Evolutionary conservation across 1,284 basidiomycete genomes (phyloP).

Genomic region (Naganishia cerealis): DNA sequence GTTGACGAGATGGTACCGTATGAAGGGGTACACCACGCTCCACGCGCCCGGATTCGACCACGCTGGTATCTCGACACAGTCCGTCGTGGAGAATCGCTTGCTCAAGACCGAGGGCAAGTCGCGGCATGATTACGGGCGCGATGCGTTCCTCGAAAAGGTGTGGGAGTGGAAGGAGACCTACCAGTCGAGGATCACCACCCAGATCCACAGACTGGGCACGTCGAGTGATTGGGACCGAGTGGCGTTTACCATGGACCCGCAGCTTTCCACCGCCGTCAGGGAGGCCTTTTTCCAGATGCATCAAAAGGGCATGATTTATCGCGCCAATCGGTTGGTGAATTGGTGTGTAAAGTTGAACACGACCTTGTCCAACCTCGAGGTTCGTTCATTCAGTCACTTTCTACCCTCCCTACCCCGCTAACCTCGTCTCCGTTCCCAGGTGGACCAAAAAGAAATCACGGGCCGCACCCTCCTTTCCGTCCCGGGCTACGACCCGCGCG

Average conservation of each 20-base stretch:
- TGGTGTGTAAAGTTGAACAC: constrained; percentile 98
- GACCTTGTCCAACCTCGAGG: constrained; percentile 94
- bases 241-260: constrained; percentile 94
- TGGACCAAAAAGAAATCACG: constrained; percentile 88
- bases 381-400: no score
- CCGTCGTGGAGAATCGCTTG: constrained; percentile 91
- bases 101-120: constrained; percentile 80
- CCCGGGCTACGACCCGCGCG: constrained; percentile 90
- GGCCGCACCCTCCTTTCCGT: constrained; percentile 86
- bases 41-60: constrained; percentile 97
- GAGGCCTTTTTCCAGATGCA: constrained; percentile 90
- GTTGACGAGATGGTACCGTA: constrained; percentile 88
- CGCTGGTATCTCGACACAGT: constrained; percentile 97
- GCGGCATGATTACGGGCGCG: constrained; percentile 89
- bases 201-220: constrained; percentile 84
- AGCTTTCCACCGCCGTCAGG: constrained; percentile 78
- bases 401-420: no score
- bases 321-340: constrained; percentile 95
- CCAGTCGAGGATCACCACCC: constrained; percentile 84
- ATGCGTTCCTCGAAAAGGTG: constrained; percentile 86
- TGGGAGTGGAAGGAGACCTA: constrained; percentile 99
- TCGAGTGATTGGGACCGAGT: constrained; percentile 92
- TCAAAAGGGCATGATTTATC: constrained; percentile 91
- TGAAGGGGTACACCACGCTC: constrained; percentile 88
- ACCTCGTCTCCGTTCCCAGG: no score